phyloP scores from a whole-genome alignment of 2,329 filamentous ascomycete species.

The Hypoxylon sp. region DNA sequence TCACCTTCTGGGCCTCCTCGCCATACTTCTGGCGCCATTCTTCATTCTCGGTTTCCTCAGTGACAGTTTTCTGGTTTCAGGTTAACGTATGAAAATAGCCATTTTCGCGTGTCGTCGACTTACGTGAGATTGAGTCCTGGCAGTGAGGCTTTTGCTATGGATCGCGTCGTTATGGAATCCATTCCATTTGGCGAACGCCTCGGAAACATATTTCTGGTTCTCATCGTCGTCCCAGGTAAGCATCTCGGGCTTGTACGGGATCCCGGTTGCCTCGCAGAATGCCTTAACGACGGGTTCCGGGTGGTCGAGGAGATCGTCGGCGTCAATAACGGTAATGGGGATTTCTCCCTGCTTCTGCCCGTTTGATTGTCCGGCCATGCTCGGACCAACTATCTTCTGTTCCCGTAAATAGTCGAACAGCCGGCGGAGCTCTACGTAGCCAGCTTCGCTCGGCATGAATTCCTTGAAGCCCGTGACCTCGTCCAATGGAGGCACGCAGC shows the following conservation, averaged over 20 bases:
- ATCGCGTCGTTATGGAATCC: constrained; percentile 98
- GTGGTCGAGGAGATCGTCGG: constrained; percentile 91
- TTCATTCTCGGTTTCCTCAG: constrained; percentile 75
- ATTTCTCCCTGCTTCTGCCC: constrained; percentile 58
- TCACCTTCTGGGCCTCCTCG: constrained; percentile 76
- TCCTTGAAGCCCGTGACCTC: constrained; percentile 86
- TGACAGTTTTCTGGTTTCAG: constrained; percentile 70
- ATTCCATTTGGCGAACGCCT: constrained; percentile 94
- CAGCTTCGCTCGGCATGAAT: constrained; percentile 90
- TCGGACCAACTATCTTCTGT: constrained; percentile 78
- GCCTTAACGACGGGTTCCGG: constrained; percentile 81
- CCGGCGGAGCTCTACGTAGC: constrained; percentile 88
- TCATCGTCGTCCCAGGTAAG: constrained; percentile 85
- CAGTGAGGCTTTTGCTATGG: constrained; percentile 81
- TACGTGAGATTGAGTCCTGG: constrained; percentile 75
- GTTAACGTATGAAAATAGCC: constrained; percentile 46
- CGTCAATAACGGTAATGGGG: constrained; percentile 89
- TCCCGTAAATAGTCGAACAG: constrained; percentile 87
- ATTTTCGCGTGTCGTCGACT: constrained; percentile 49
- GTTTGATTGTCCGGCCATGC: constrained; percentile 64
- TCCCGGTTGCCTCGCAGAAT: constrained; percentile 85
- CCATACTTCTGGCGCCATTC: constrained; percentile 84
- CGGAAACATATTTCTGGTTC: constrained; percentile 76
- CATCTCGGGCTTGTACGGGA: constrained; percentile 84
- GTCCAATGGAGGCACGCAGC: constrained; percentile 89